Conservation (phyloP, 345 rosid species). For the Salix dunnii region DNA sequence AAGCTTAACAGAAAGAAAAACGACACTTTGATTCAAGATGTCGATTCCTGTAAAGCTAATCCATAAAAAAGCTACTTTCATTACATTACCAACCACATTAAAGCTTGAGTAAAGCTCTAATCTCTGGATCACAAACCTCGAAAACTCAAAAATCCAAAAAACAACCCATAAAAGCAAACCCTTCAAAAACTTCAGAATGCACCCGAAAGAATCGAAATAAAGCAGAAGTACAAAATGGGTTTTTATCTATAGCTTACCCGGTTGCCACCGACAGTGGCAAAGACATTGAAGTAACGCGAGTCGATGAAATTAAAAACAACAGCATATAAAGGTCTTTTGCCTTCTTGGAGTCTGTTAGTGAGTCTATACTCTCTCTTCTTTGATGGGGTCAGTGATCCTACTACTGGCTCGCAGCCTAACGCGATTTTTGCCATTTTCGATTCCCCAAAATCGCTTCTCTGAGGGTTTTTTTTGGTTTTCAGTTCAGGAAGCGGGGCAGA, state of each 20-base stretch:
- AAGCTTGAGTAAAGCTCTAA: too few relatives aligned
- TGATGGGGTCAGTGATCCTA: constrained; percentile 66
- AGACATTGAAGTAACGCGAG: constrained; percentile 82
- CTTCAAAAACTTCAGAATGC: too few relatives aligned
- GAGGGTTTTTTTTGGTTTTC: neutral
- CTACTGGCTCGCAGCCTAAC: constrained; percentile 78
- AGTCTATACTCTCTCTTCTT: constrained; percentile 77
- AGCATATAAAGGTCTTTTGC: constrained; percentile 89
- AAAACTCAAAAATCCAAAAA: too few relatives aligned
- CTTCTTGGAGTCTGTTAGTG: constrained; percentile 85
- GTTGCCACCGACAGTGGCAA: constrained; percentile 94
- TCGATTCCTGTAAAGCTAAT: too few relatives aligned
- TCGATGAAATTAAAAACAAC: constrained; percentile 93
- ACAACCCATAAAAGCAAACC: too few relatives aligned
- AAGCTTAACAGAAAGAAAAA: too few relatives aligned
- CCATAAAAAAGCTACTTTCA: too few relatives aligned
- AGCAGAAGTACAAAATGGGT: too few relatives aligned
- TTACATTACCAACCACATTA: too few relatives aligned
- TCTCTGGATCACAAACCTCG: too few relatives aligned
- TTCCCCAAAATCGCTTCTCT: neutral
- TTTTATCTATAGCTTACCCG: constrained; percentile 37
- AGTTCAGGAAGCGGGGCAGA: neutral
- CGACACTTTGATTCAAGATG: too few relatives aligned
- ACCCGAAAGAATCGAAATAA: neutral
- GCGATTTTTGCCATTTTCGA: constrained; percentile 59